phyloP scores from a whole-genome alignment of 495 filamentous ascomycete species.

The Lindgomyces ingoldianus region DNA sequence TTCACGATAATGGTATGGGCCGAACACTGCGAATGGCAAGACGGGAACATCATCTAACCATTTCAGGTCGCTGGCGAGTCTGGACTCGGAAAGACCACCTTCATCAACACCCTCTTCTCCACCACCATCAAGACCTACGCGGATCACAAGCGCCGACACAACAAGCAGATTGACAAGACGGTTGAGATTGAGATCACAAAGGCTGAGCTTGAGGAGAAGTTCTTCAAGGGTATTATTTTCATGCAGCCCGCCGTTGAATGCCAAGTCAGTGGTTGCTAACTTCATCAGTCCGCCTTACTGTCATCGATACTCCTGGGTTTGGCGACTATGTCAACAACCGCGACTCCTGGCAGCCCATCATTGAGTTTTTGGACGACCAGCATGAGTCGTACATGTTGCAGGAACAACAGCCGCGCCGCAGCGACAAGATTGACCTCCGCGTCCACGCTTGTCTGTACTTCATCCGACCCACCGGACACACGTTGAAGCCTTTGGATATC shows the following conservation, averaged over 20 bases:
- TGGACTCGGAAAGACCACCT: conserved; percentile 97
- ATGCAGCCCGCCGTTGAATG: conserved; percentile 2
- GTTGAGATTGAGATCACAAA: conserved; percentile 99
- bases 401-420: conserved; percentile 96
- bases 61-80: conserved; percentile 96
- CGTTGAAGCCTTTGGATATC: conserved; percentile 96
- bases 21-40: neutral
- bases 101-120: conserved; percentile 99
- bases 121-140: conserved; percentile 99
- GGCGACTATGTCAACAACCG: conserved; percentile 99
- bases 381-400: conserved; percentile 99
- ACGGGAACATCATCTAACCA: conserved; percentile 15
- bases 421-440: conserved; percentile 98
- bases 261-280: conserved; percentile 34
- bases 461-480: conserved; percentile 97
- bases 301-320: conserved; percentile 98
- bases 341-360: conserved; percentile 99
- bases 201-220: conserved; percentile 99
- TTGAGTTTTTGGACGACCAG: conserved; percentile 99
- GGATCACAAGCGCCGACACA: conserved; percentile 96
- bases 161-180: conserved; percentile 98
- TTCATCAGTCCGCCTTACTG: conserved; percentile 83
- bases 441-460: conserved; percentile 99
- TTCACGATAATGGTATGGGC: conserved; percentile 95
- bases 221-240: conserved; percentile 85